Conservation (phyloP, 495 filamentous ascomycete species). For the Xylaria scruposa region DNA sequence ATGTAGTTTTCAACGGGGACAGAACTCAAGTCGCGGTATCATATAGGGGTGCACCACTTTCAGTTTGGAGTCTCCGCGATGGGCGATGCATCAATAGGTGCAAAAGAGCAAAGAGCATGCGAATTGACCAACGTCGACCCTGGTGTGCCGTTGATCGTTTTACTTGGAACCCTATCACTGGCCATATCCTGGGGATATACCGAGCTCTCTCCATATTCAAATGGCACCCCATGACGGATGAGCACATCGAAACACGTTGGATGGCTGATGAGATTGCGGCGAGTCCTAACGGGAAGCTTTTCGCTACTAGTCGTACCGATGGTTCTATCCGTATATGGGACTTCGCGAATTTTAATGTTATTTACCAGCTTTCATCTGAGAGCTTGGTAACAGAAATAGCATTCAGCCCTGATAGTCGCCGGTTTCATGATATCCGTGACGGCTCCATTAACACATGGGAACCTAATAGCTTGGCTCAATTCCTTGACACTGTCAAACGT, state of each 20-base stretch:
- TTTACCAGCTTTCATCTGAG: constrained; percentile 3
- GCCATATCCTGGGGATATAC: constrained; percentile 38
- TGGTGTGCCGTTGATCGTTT: constrained; percentile 35
- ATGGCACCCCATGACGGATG: constrained; percentile 31
- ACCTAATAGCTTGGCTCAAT: not conserved
- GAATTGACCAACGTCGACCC: not conserved
- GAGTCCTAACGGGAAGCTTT: constrained; percentile 38
- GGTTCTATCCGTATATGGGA: constrained; percentile 37
- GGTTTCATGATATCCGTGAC: not conserved
- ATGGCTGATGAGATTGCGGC: constrained; percentile 23
- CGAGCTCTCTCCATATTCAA: constrained; percentile 38
- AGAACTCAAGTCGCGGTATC: not conserved
- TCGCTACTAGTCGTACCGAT: constrained; percentile 34
- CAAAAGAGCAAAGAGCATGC: constrained; percentile 5
- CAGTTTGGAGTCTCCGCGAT: constrained; percentile 1
- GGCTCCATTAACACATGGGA: constrained; percentile 7
- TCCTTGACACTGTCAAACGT: not conserved
- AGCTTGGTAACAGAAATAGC: constrained; percentile 1
- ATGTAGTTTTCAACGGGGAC: not conserved
- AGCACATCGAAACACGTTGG: not conserved
- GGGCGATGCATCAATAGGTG: constrained; percentile 13
- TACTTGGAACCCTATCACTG: constrained; percentile 36
- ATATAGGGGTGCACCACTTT: constrained; percentile 10
- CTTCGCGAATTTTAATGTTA: constrained; percentile 27
- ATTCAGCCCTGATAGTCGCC: constrained; percentile 5